Percentiles rank a stretch among this genome's conserved stretches.
Conservation (phyloP, 2,329 filamentous ascomycete genomes). For the Paraphaeosphaeria minitans region DNA sequence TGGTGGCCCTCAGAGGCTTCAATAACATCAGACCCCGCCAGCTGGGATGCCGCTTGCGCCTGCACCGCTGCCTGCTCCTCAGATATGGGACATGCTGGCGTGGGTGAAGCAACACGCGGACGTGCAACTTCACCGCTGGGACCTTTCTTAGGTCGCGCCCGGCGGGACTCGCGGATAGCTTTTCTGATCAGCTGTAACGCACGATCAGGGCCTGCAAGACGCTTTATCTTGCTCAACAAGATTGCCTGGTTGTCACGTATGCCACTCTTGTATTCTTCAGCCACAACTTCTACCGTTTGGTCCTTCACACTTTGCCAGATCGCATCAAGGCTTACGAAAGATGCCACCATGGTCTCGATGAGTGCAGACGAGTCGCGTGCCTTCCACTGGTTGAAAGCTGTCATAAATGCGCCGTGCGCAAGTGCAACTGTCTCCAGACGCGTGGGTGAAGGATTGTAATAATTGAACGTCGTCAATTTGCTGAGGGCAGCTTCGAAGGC, state of each 20-base stretch:
- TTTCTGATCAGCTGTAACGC: constrained; percentile 76
- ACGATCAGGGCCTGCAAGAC: constrained; percentile 71
- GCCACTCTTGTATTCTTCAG: constrained; percentile 77
- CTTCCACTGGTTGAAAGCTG: constrained; percentile 84
- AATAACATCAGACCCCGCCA: constrained; percentile 24
- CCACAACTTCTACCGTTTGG: constrained; percentile 72
- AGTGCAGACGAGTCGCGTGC: constrained; percentile 77
- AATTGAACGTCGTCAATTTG: constrained; percentile 68
- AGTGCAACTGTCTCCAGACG: constrained; percentile 68
- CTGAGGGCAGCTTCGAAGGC: constrained; percentile 77
- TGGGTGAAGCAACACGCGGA: constrained; percentile 63
- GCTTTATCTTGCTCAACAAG: constrained; percentile 79
- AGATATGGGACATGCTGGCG: constrained; percentile 32
- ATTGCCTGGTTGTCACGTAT: constrained; percentile 82
- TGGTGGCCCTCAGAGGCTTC: constrained; percentile 36
- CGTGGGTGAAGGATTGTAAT: constrained; percentile 67
- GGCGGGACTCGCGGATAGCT: constrained; percentile 73
- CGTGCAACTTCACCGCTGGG: constrained; percentile 69
- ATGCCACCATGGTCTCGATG: constrained; percentile 83
- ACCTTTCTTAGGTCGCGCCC: constrained; percentile 67
- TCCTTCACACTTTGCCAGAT: constrained; percentile 85
- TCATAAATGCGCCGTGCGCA: constrained; percentile 74
- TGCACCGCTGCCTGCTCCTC: constrained; percentile 45
- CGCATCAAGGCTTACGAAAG: constrained; percentile 82
- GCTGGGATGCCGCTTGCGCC: constrained; percentile 38